These are phyloP conservation scores for Arbutus unedo DNA, from an alignment of 148 eudicot genomes.

Conservation along the genomic window DNA sequence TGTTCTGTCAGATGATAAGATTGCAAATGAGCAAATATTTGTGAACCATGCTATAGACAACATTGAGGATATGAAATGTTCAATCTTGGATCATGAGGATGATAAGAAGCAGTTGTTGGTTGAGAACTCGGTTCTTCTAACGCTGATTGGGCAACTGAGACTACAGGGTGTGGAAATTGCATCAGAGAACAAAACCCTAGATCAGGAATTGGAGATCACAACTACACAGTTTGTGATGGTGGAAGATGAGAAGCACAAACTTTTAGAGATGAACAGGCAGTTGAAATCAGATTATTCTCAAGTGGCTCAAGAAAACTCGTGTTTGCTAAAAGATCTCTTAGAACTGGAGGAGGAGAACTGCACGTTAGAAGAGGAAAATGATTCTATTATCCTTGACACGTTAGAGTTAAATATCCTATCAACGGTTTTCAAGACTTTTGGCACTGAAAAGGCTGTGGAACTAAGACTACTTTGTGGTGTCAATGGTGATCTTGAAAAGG, in stretches of 20 bases:
- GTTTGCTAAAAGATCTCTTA: constrained; percentile 34
- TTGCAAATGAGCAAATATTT: constrained; percentile 44
- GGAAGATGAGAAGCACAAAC: constrained; percentile 50
- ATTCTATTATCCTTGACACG: constrained; percentile 35
- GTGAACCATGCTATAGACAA: constrained; percentile 46
- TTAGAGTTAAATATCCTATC: constrained; percentile 38
- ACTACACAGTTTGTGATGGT: constrained; percentile 37
- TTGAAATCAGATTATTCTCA: constrained; percentile 38
- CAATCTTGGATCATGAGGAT: constrained; percentile 49
- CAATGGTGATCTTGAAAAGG: constrained; percentile 46
- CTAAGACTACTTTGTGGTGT: constrained; percentile 38
- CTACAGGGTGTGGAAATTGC: constrained; percentile 49
- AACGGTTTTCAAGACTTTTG: constrained; percentile 44
- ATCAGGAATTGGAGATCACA: constrained; percentile 38
- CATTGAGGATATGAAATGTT: constrained; percentile 41
- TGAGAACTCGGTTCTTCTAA: constrained; percentile 65
- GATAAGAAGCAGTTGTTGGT: constrained; percentile 57
- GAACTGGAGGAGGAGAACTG: constrained; percentile 43
- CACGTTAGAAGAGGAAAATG: constrained; percentile 44
- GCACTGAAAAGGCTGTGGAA: constrained; percentile 45
- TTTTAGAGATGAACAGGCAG: constrained; percentile 47
- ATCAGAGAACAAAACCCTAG: constrained; percentile 39
- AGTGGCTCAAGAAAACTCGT: constrained; percentile 33
- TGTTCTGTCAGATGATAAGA: constrained; percentile 25
- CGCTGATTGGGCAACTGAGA: constrained; percentile 57